Evolutionary conservation across 441 rosid species (phyloP).

Genomic region (Corymbia citriodora): DNA sequence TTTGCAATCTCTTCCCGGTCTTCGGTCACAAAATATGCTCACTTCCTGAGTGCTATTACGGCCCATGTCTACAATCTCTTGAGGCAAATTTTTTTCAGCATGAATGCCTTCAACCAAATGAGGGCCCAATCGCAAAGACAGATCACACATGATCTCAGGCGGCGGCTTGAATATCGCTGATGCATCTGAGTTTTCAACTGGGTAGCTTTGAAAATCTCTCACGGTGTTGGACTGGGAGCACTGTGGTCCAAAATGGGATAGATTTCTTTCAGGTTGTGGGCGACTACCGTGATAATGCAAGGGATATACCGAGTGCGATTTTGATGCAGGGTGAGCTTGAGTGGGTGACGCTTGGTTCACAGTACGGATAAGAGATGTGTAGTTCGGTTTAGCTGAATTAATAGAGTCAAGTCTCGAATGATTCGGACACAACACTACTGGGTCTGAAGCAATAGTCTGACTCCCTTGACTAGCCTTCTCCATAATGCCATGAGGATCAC

Average conservation of each 20-base stretch:
- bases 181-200: background rate
- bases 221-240: background rate
- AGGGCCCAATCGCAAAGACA: slow-evolving; percentile 72
- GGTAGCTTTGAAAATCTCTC: background rate
- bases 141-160: slow-evolving; percentile 45
- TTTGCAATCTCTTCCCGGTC: slow-evolving; percentile 5
- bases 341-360: slow-evolving; percentile 4
- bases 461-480: slow-evolving; percentile 9
- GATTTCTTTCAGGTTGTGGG: slow-evolving; percentile 14
- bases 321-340: slow-evolving; percentile 16
- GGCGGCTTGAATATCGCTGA: background rate
- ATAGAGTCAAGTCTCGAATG: slow-evolving; percentile 23
- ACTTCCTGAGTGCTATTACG: slow-evolving; percentile 19
- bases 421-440: slow-evolving; percentile 15
- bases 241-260: background rate
- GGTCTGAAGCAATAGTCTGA: slow-evolving; percentile 18
- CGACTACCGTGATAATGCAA: slow-evolving; percentile 31
- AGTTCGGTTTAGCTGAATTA: slow-evolving; percentile 5
- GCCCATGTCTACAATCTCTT: slow-evolving; percentile 5
- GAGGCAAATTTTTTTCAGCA: background rate
- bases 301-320: slow-evolving; percentile 45
- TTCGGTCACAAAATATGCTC: slow-evolving; percentile 16
- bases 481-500: background rate
- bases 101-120: slow-evolving; percentile 11
- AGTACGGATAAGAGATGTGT: slow-evolving; percentile 5